phyloP scores from a whole-genome alignment of 805 yeast genomes.

The Wickerhamiella brachini region DNA sequence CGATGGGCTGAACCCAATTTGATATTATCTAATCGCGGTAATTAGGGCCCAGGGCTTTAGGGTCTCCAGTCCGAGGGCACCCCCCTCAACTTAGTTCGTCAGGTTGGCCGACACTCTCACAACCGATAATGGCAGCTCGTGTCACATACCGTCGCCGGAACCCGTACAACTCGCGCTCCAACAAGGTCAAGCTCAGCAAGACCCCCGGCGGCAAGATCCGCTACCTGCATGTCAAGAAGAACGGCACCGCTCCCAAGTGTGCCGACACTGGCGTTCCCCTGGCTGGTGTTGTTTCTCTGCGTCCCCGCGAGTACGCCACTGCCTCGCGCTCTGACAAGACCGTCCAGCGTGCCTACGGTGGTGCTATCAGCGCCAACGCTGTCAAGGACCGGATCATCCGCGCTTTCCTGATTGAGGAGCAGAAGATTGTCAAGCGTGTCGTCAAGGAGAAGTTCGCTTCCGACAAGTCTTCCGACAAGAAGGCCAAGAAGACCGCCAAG shows the following conservation, averaged over 20 bases:
- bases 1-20: too few species aligned
- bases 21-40: too few species aligned
- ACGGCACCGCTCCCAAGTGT: slow-evolving; percentile 62
- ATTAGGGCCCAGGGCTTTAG: slow-evolving; percentile 2
- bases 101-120: not conserved
- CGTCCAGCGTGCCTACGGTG: slow-evolving; percentile 99
- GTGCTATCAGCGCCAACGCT: slow-evolving; percentile 92
- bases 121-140: slow-evolving; percentile 88
- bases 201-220: slow-evolving; percentile 99
- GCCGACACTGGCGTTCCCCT: slow-evolving; percentile 52
- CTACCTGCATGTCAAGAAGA: slow-evolving; percentile 94
- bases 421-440: slow-evolving; percentile 98
- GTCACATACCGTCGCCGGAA: slow-evolving; percentile 98
- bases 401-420: slow-evolving; percentile 99
- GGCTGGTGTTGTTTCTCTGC: slow-evolving; percentile 81
- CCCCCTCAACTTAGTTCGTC: not conserved
- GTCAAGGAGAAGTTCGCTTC: slow-evolving; percentile 91
- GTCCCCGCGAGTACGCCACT: slow-evolving; percentile 97
- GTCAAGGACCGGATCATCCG: slow-evolving; percentile 99
- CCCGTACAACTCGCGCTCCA: slow-evolving; percentile 99
- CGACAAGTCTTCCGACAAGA: slow-evolving; percentile 42
- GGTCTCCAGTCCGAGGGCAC: not conserved
- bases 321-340: slow-evolving; percentile 95
- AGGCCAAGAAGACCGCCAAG: slow-evolving; percentile 20
- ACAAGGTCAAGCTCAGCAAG: slow-evolving; percentile 98